Percentiles rank a stretch among this genome's conserved stretches.
Evolutionary conservation across 2,329 filamentous ascomycete genomes (phyloP).

Genomic region (Fusarium duplospermum): DNA sequence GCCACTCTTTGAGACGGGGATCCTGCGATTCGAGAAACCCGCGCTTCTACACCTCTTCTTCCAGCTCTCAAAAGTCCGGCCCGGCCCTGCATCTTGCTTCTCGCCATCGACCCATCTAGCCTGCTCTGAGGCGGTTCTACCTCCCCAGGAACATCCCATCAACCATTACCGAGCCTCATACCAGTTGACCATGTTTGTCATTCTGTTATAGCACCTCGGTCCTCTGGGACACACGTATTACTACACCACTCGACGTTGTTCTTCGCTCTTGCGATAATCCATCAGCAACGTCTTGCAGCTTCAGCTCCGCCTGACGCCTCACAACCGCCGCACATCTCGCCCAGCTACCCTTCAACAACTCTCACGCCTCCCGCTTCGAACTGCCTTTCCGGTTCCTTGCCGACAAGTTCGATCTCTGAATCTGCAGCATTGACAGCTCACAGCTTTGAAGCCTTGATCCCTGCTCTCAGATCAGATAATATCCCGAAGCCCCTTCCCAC

Average conservation of each 20-base stretch:
- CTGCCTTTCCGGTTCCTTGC: constrained; percentile 4
- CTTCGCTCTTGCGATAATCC: constrained; percentile 9
- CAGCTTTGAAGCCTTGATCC: constrained; percentile 14
- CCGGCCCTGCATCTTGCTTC: constrained; percentile 36
- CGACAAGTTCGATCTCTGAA: constrained; percentile 13
- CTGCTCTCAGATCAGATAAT: constrained; percentile 27
- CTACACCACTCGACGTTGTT: constrained; percentile 26
- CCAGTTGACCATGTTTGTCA: constrained; percentile 49
- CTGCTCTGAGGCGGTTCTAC: constrained; percentile 18
- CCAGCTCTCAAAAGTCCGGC: constrained; percentile 44
- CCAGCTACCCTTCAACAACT: background rate
- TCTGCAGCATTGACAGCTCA: constrained; percentile 11
- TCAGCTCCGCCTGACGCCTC: constrained; percentile 36
- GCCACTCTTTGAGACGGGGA: constrained; percentile 39
- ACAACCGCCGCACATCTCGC: constrained; percentile 7
- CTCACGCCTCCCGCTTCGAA: constrained; percentile 1
- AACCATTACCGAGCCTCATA: constrained; percentile 24
- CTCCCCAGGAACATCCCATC: constrained; percentile 18
- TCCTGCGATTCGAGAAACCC: constrained; percentile 38
- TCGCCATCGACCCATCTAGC: constrained; percentile 36
- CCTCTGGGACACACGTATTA: constrained; percentile 50
- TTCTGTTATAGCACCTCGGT: constrained; percentile 52
- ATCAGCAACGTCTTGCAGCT: constrained; percentile 40
- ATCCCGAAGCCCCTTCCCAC: constrained; percentile 44
- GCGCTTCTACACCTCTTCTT: constrained; percentile 34